phyloP scores from a whole-genome alignment of 768 basidiomycete species.

The Leccinum olivaceopallidum region DNA sequence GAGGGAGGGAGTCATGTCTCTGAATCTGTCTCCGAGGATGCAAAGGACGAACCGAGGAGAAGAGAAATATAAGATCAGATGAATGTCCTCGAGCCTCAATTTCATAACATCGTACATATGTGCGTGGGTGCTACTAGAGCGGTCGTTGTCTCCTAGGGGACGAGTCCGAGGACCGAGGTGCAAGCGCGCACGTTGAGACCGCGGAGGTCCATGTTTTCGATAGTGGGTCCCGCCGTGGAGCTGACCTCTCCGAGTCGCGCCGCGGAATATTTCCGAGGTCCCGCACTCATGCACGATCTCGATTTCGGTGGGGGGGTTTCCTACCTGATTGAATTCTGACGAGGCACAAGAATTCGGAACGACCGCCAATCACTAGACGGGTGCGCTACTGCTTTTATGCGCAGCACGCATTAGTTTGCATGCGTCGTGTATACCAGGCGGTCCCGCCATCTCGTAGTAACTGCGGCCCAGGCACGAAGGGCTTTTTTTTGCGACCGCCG shows the following conservation, averaged over 20 bases:
- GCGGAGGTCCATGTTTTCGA: not conserved
- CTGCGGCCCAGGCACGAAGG: not conserved
- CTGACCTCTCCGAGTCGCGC: not conserved
- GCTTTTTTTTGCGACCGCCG: not conserved
- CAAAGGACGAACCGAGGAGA: not conserved
- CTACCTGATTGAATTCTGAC: no score
- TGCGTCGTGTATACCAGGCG: no score
- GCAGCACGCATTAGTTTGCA: no score
- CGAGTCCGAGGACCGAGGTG: not conserved
- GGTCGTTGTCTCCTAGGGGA: not conserved
- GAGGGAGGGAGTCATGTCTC: no score
- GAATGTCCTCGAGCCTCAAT: not conserved
- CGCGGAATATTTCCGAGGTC: not conserved
- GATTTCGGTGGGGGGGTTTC: not conserved
- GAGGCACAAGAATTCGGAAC: no score
- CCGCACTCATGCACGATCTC: not conserved
- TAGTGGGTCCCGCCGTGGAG: not conserved
- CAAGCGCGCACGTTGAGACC: not conserved
- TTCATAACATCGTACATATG: not conserved
- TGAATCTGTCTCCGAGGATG: not conserved
- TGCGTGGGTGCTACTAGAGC: not conserved
- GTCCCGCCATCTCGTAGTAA: not conserved
- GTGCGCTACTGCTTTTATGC: no score
- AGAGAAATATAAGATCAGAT: not conserved
- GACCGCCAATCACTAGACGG: no score